A percentile compares a stretch with the other conserved stretches of the same genome.
phyloP scores from a whole-genome alignment of 75 land plant genomes.

The Picea glauca region DNA sequence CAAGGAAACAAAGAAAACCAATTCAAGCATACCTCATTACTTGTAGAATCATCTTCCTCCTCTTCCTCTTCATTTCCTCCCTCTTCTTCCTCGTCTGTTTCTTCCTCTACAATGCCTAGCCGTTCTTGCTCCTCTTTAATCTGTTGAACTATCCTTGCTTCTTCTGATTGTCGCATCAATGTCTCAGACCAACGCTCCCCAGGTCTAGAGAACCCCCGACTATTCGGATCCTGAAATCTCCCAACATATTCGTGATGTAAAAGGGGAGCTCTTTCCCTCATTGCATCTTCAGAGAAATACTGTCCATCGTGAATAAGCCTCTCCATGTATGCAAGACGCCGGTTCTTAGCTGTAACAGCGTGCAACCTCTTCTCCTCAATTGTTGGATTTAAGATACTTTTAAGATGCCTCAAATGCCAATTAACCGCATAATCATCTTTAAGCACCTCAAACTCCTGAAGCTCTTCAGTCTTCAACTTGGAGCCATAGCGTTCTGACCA shows the following conservation, averaged over 20 bases:
- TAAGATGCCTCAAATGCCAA: conserved; percentile 70
- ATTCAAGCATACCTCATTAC: background rate
- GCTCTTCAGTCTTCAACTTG: conserved; percentile 52
- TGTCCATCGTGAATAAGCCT: conserved; percentile 61
- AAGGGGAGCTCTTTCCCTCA: conserved; percentile 84
- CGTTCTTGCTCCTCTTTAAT: conserved; percentile 76
- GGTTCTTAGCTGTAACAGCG: conserved; percentile 61
- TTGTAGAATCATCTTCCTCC: conserved; percentile 37
- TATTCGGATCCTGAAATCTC: conserved; percentile 71
- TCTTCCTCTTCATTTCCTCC: conserved; percentile 35
- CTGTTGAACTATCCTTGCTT: conserved; percentile 54
- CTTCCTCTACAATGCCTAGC: conserved; percentile 48
- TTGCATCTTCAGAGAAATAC: conserved; percentile 92
- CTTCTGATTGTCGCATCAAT: conserved; percentile 73
- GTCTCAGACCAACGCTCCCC: conserved; percentile 92
- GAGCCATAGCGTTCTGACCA: conserved; percentile 75
- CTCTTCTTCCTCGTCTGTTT: conserved; percentile 18
- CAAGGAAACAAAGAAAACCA: background rate
- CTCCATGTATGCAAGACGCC: conserved; percentile 77
- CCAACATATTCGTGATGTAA: conserved; percentile 90
- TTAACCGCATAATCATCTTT: conserved; percentile 71
- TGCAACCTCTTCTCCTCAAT: conserved; percentile 39
- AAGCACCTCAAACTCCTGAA: conserved; percentile 60
- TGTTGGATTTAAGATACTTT: conserved; percentile 46
- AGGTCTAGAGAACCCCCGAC: conserved; percentile 61